Evolutionary conservation across 1,139 yeast species (phyloP).

Genomic region (Kodamaea suecica): DNA sequence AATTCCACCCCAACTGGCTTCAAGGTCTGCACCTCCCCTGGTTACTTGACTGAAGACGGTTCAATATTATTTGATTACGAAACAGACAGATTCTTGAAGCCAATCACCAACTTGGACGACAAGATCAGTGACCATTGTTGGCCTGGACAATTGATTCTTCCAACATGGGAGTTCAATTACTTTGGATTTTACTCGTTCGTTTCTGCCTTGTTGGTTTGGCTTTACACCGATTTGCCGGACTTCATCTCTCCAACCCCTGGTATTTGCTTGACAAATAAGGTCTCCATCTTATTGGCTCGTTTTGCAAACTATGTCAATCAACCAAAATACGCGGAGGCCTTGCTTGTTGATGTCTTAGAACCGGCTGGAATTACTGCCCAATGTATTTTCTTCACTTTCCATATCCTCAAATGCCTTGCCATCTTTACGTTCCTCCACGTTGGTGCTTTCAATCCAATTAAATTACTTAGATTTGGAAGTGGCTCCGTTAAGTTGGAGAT

Average conservation of each 20-base stretch:
- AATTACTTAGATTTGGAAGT: conserved; percentile 25
- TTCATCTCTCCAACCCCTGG: conserved; percentile 91
- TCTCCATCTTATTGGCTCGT: conserved; percentile 37
- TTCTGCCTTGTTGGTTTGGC: conserved; percentile 59
- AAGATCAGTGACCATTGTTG: conserved; percentile 59
- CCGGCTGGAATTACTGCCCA: conserved; percentile 51
- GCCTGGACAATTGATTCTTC: conserved; percentile 90
- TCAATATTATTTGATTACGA: conserved; percentile 65
- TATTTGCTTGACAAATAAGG: conserved; percentile 68
- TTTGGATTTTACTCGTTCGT: conserved; percentile 46
- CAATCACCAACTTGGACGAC: conserved; percentile 43
- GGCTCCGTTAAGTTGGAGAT: conserved; percentile 34
- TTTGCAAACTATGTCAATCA: conserved; percentile 34
- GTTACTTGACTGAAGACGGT: conserved; percentile 81
- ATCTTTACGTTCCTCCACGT: conserved; percentile 57
- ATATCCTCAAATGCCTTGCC: conserved; percentile 56
- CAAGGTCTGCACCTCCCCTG: conserved; percentile 71
- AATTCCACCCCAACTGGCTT: conserved; percentile 62
- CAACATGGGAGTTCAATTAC: conserved; percentile 66
- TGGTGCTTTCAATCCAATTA: conserved; percentile 76
- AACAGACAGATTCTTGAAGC: conserved; percentile 45
- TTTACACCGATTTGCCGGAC: conserved; percentile 91
- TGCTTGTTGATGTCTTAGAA: conserved; percentile 46
- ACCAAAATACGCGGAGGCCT: conserved; percentile 38
- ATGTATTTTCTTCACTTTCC: conserved; percentile 66